These are phyloP conservation scores for Komagataella pseudopastoris DNA, from an alignment of 805 yeast genomes.

Conservation along the genomic window DNA sequence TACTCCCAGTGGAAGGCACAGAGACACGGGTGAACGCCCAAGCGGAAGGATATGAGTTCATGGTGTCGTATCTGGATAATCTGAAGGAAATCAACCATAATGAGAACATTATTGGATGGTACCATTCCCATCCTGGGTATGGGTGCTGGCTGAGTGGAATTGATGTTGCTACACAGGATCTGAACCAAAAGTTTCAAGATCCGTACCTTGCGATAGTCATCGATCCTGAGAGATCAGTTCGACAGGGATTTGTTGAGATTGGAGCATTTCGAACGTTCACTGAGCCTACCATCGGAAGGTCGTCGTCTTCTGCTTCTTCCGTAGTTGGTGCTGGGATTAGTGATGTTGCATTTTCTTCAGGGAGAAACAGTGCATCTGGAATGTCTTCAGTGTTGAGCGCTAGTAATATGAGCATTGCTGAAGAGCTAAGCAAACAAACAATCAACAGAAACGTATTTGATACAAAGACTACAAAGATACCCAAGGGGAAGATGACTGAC, in stretches of 20 bases:
- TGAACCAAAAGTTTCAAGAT: slow-evolving; percentile 82
- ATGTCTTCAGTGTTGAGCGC: not conserved
- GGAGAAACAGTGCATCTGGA: not conserved
- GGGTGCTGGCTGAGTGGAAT: slow-evolving; percentile 95
- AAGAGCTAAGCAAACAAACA: slow-evolving; percentile 1
- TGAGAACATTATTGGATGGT: slow-evolving; percentile 92
- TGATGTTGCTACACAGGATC: slow-evolving; percentile 78
- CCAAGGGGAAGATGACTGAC: slow-evolving; percentile 41
- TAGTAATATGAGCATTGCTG: slow-evolving; percentile 1
- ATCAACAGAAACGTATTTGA: not conserved
- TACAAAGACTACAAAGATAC: slow-evolving; percentile 15
- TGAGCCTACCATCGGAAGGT: not conserved
- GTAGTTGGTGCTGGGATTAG: not conserved
- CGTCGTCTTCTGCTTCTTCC: too few species aligned
- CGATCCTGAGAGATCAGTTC: slow-evolving; percentile 61
- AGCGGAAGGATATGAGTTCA: slow-evolving; percentile 86
- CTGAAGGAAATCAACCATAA: slow-evolving; percentile 16
- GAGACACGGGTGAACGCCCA: slow-evolving; percentile 94
- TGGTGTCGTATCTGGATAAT: slow-evolving; percentile 66
- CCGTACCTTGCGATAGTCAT: slow-evolving; percentile 84
- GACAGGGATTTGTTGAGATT: slow-evolving; percentile 58
- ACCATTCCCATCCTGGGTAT: slow-evolving; percentile 93
- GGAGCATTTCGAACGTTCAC: slow-evolving; percentile 77
- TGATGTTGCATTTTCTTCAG: not conserved
- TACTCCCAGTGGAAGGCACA: slow-evolving; percentile 90